Evolutionary conservation across 306 rosid genomes (phyloP), one percentile per base, ranked within the genome.

Genomic region (Benincasa hispida): DNA sequence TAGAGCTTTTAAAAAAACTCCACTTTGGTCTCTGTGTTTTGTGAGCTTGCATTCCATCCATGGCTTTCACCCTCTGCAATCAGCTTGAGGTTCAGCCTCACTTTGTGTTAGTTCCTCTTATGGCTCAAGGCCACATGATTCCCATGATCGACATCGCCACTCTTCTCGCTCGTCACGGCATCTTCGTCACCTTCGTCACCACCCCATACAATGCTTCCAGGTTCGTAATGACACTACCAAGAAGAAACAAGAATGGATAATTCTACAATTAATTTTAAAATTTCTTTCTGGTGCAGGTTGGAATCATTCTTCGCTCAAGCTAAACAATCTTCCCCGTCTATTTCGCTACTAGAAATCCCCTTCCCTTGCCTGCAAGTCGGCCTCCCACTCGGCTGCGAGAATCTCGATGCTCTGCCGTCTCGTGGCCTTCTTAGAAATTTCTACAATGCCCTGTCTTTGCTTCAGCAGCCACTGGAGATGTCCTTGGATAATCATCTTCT

Each of bases 121-220:
- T 93, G 84, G 98, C 98, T 15, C 96, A 93, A 82, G 98, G 98
- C 79, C 98, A 93, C 77, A 91, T 93, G 96, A 89, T 93, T 67
- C 98, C 98, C 27, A 84, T 93, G 95, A 81, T 89, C n/a, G 98
- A 91, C 87, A 87, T 93, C 80, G 93, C 95, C 30, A 84, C 79
- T 62, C 79, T 93, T 55, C 81, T 93, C 4, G 88, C 90, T 2
- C 68, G 84, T 50, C 84, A 80, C 56, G 87, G 86, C 0, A 89
- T 87, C 48, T 30, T 72, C 8, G 96, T 93, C 2, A 93, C 88
- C n/a, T 18, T 93, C 27, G 80, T 93, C 28, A 88, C 84, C 24
- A 93, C 98, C 30, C 91, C 95, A 22, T 75, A 59, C 63, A 93
- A 93, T 65, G 94, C 96, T 32, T 79, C 85, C 42, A 61, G 68